phyloP scores from a whole-genome alignment of 768 basidiomycete genomes.

The Agaricus blazei region DNA sequence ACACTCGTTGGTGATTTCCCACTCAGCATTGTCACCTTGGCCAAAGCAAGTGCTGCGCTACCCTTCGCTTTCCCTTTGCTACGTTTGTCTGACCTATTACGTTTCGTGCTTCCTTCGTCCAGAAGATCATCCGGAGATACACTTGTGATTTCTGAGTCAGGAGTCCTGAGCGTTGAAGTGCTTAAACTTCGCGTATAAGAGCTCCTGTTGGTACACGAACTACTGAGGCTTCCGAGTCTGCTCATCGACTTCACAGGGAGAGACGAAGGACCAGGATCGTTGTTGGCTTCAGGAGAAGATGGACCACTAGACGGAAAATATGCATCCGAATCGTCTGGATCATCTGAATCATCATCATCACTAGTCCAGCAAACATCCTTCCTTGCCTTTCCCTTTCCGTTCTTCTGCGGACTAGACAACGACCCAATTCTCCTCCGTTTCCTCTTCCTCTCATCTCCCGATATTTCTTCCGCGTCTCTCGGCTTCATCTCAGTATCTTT shows the following conservation, averaged over 20 bases:
- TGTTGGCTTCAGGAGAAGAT: slow-evolving; percentile 16
- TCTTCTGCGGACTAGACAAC: slow-evolving; percentile 1
- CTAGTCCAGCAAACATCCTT: background rate
- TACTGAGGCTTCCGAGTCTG: background rate
- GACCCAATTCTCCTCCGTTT: slow-evolving; percentile 8
- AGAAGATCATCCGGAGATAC: background rate
- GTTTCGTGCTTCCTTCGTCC: slow-evolving; percentile 16
- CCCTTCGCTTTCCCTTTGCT: slow-evolving; percentile 27
- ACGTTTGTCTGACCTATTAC: background rate
- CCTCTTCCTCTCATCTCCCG: background rate
- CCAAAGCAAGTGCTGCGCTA: slow-evolving; percentile 29
- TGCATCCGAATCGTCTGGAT: slow-evolving; percentile 24
- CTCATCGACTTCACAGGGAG: slow-evolving; percentile 7
- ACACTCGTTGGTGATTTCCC: slow-evolving; percentile 13
- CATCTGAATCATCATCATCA: slow-evolving; percentile 17
- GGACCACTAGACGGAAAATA: slow-evolving; percentile 20
- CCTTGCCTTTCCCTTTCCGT: background rate
- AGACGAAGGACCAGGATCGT: slow-evolving; percentile 5
- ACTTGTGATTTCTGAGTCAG: background rate
- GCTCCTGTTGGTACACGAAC: background rate
- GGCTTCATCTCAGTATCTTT: background rate
- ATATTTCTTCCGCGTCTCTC: background rate
- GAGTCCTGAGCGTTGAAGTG: slow-evolving; percentile 13
- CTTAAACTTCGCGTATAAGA: slow-evolving; percentile 13
- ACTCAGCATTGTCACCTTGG: slow-evolving; percentile 21